These are phyloP conservation scores for Diplosphaera chodatii DNA, from an alignment of 139 green algal genomes.

Conservation along the genomic window DNA sequence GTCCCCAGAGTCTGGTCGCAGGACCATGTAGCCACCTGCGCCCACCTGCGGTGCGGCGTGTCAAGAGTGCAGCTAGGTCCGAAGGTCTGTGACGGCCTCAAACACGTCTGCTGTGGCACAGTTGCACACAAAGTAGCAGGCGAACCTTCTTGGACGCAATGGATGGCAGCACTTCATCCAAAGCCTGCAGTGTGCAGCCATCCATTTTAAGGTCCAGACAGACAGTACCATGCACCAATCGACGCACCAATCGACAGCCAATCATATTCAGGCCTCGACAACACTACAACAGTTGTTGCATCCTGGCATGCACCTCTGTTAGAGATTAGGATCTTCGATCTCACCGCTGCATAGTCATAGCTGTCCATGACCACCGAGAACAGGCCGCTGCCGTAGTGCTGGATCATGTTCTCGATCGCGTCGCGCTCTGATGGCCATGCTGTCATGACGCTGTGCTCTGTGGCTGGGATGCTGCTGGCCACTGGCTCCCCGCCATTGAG, in stretches of 20 bases:
- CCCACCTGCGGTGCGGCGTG: conserved; percentile 25
- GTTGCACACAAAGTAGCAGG: neutral
- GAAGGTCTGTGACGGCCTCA: no score
- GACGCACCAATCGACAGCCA: no score
- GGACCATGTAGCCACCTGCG: conserved; percentile 73
- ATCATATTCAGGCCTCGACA: no score
- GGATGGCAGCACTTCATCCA: conserved; percentile 67
- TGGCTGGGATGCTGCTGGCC: conserved; percentile 72
- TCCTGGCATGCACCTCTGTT: no score
- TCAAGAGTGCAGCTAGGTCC: no score
- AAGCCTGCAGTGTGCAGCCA: conserved; percentile 33
- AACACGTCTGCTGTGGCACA: conserved; percentile 6
- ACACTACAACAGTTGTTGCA: no score
- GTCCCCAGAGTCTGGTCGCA: conserved; percentile 83
- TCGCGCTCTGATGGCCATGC: conserved; percentile 70
- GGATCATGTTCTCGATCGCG: conserved; percentile 86
- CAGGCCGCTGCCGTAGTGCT: conserved; percentile 66
- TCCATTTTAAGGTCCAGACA: no score
- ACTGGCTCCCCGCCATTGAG: conserved; percentile 78
- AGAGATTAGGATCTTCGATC: no score
- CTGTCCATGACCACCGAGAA: conserved; percentile 86
- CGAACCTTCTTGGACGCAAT: conserved; percentile 47
- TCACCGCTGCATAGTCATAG: conserved; percentile 71
- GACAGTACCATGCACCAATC: no score
- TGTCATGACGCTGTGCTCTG: conserved; percentile 91